A percentile compares a stretch with the other conserved stretches of the same genome.
phyloP scores from a whole-genome alignment of 805 yeast species.

The Clavispora santaluciae region DNA sequence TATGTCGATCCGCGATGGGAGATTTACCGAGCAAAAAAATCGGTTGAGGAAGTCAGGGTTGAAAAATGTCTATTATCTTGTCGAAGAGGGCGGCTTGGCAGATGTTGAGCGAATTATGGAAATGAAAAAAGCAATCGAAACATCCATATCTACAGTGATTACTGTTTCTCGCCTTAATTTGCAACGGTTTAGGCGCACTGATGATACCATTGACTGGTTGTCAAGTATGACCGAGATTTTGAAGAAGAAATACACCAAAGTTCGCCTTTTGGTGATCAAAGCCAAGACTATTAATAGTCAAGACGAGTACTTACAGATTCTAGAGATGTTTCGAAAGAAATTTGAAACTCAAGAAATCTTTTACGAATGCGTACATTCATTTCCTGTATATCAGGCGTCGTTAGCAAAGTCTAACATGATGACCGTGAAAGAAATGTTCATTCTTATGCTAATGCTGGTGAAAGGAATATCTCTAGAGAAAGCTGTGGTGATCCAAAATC shows the following conservation, averaged over 20 bases:
- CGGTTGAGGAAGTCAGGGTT: conserved; percentile 69
- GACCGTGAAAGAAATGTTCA: conserved; percentile 71
- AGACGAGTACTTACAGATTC: conserved; percentile 40
- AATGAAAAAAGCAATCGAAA: conserved; percentile 64
- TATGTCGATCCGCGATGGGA: conserved; percentile 76
- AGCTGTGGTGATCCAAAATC: conserved; percentile 69
- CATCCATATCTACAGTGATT: conserved; percentile 69
- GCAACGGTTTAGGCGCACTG: conserved; percentile 63
- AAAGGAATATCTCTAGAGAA: conserved; percentile 82
- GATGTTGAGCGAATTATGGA: conserved; percentile 30
- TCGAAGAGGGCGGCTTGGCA: conserved; percentile 66
- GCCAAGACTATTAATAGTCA: conserved; percentile 49
- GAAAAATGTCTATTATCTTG: conserved; percentile 62
- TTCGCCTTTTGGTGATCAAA: conserved; percentile 44
- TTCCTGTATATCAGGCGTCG: conserved; percentile 51
- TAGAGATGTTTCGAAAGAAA: conserved; percentile 40
- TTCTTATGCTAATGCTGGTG: conserved; percentile 71
- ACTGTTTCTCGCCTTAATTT: conserved; percentile 63
- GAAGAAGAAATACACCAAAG: conserved; percentile 30
- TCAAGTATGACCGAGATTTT: conserved; percentile 46
- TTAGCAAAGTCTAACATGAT: conserved; percentile 65
- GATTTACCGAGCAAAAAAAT: conserved; percentile 82
- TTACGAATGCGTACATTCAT: conserved; percentile 36
- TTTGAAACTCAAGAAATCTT: conserved; percentile 30
- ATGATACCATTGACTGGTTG: conserved; percentile 65